Conservation (phyloP, 371 early-diverging fungal genomes). For the Apophysomyces variabilis region DNA sequence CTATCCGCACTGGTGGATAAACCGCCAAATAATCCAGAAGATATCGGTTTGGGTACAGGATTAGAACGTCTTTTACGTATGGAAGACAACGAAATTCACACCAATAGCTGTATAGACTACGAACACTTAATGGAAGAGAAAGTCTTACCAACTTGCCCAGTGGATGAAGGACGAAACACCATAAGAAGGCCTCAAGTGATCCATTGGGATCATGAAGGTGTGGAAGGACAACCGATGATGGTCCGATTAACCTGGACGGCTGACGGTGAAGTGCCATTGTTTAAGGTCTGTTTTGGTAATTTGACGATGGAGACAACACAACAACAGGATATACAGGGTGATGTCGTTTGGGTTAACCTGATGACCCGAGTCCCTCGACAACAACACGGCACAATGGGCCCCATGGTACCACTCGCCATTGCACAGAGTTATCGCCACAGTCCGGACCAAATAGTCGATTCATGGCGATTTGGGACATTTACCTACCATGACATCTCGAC, state of each 20-base stretch:
- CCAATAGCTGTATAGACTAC: not conserved
- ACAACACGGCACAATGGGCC: not conserved
- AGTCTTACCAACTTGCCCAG: not conserved
- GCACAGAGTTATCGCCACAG: not conserved
- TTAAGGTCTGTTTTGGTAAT: slow-evolving; percentile 18
- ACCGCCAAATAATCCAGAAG: slow-evolving; percentile 7
- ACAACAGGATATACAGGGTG: slow-evolving; percentile 14
- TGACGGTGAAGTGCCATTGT: not conserved
- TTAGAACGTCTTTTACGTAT: not conserved
- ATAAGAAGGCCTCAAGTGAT: not conserved
- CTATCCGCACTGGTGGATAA: slow-evolving; percentile 5
- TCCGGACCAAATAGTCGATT: not conserved
- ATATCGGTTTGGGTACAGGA: slow-evolving; percentile 6
- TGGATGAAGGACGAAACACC: slow-evolving; percentile 4
- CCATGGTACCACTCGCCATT: not conserved
- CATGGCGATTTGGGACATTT: slow-evolving; percentile 25
- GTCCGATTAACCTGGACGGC: not conserved
- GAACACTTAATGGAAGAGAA: not conserved
- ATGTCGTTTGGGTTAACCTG: slow-evolving; percentile 19
- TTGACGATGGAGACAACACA: slow-evolving; percentile 19
- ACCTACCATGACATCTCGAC: slow-evolving; percentile 12
- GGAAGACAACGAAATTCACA: not conserved
- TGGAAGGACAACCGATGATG: slow-evolving; percentile 5
- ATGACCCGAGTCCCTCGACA: slow-evolving; percentile 18
- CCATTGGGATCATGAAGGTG: slow-evolving; percentile 2